phyloP scores from a whole-genome alignment of 1,284 basidiomycete species.

The Pseudozyma thailandica region DNA sequence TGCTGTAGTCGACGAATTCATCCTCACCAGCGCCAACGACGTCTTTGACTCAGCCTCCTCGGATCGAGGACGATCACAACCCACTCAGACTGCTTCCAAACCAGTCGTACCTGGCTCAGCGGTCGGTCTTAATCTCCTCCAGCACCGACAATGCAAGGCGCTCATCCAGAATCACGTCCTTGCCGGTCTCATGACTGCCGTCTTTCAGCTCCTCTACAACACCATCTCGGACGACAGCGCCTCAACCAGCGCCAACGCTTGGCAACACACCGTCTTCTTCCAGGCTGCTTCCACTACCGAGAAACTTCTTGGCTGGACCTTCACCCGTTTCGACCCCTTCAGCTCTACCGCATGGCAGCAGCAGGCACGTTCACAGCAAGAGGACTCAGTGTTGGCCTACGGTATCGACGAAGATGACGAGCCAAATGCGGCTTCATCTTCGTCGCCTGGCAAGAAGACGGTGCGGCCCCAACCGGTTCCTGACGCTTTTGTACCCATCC shows the following conservation, averaged over 20 bases:
- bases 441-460: conserved; percentile 12
- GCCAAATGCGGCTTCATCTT: conserved; percentile 5
- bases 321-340: conserved; percentile 49
- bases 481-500: conserved; percentile 28
- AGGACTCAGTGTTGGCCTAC: conserved; percentile 21
- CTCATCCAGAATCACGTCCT: conserved; percentile 51
- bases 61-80: conserved; percentile 20
- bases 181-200: conserved; percentile 42
- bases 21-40: conserved; percentile 44
- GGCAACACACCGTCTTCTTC: conserved; percentile 38
- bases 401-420: conserved; percentile 40
- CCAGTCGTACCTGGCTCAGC: conserved; percentile 34
- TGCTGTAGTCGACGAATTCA: conserved; percentile 47
- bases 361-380: conserved; percentile 23
- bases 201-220: conserved; percentile 48
- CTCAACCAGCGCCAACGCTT: conserved; percentile 8
- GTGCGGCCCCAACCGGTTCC: conserved; percentile 29
- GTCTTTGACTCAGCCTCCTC: conserved; percentile 28
- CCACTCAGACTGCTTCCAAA: conserved; percentile 21
- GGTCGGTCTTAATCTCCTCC: conserved; percentile 50
- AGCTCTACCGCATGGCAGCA: conserved; percentile 42
- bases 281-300: conserved; percentile 48
- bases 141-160: conserved; percentile 58
- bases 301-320: conserved; percentile 55
- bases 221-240: conserved; percentile 35